phyloP scores from a whole-genome alignment of 306 rosid species.

The Prosopis cineraria region DNA sequence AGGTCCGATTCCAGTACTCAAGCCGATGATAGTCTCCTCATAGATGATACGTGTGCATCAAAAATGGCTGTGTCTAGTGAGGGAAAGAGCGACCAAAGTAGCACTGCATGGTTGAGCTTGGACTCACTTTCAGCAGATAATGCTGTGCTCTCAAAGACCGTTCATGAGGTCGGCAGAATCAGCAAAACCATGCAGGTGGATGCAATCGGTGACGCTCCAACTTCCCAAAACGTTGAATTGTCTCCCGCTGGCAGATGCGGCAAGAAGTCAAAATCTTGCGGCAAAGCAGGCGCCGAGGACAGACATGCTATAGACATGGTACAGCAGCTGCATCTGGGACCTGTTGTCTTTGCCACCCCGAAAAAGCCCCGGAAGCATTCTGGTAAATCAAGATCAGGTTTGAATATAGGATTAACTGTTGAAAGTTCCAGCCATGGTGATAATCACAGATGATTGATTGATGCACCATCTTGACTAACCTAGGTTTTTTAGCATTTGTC shows the following conservation, averaged over 20 bases:
- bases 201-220: constrained; percentile 30
- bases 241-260: constrained; percentile 38
- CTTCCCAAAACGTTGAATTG: constrained; percentile 35
- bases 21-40: constrained; percentile 39
- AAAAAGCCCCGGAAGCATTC: constrained; percentile 57
- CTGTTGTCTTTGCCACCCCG: constrained; percentile 36
- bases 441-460: constrained; percentile 33
- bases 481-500: not conserved
- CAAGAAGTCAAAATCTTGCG: constrained; percentile 39
- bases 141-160: constrained; percentile 28
- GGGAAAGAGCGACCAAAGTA: constrained; percentile 54
- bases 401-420: constrained; percentile 43
- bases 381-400: constrained; percentile 44
- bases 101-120: constrained; percentile 65
- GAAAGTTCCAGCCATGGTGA: constrained; percentile 52
- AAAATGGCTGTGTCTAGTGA: constrained; percentile 49
- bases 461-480: constrained; percentile 33
- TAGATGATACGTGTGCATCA: constrained; percentile 31
- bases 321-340: constrained; percentile 50
- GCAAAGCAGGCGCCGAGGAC: constrained; percentile 36
- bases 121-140: constrained; percentile 58
- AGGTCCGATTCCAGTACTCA: constrained; percentile 38
- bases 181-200: not conserved
- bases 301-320: constrained; percentile 35
- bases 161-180: constrained; percentile 22